Base-by-base conservation (phyloP, 2,329 filamentous ascomycete species). In the Neurospora sp. region DNA sequence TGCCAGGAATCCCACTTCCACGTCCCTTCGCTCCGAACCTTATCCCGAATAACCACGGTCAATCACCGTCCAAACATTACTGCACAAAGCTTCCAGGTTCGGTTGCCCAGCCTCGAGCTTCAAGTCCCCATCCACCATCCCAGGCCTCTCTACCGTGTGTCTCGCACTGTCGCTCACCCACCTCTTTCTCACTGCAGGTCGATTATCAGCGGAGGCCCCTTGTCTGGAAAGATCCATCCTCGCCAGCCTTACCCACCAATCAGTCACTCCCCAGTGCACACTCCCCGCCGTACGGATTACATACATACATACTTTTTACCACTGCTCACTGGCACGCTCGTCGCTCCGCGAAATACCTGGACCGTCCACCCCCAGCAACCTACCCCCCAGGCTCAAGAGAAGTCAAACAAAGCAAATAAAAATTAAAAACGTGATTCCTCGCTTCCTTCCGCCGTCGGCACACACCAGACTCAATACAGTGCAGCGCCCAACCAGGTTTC, bases 401-500 rank as follows among this genome's bases (percentile, higher is more conserved):
- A 75, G 76, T 74, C 74, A 74, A 73, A 77, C 76, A 79, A 78
- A 76, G 75, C 77, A 80, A 80, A 79, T 79, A 79, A 79, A 78
- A 79, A 78, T 78, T 77, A 76, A 62, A 62, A 76, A 76, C 75
- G 74, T 77, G 78, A 79, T 80, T 82, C 78, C 79, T 82, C 80
- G 79, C 80, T 83, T 83, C 81, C 80, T 81, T 84, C 82, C 78
- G 77, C 72, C 76, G 76, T 62, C 52, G 52, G 52, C 52, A 77
- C 77, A 79, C 79, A 80, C 82, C 82, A 83, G 80, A 81, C 82
- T 83, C 81, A 77, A 83, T 82, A 78, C 79, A 84, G 81, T 79
- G 72, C 80, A 80, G 76, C 77, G 77, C 81, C 83, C 82, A 85
- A 85, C 84, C 84, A 84, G 82, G 83, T 83, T 84, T 84, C 82